Percentiles rank a stretch among this genome's conserved stretches.
phyloP scores from a whole-genome alignment of 208 protist species.

The Acanthamoeba rhysodes region DNA sequence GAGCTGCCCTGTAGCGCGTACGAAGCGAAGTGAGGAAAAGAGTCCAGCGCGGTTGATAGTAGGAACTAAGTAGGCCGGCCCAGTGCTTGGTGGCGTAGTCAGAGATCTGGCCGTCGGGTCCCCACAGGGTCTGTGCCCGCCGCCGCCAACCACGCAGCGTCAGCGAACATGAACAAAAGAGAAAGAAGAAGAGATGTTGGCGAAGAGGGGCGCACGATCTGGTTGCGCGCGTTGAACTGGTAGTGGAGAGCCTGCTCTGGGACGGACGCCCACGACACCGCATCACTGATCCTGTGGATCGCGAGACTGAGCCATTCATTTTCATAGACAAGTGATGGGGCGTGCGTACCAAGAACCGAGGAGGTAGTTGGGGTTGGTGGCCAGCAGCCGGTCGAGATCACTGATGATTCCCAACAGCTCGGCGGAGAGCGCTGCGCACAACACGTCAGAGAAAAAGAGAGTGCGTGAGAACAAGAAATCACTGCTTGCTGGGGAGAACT shows the following conservation, averaged over 20 bases:
- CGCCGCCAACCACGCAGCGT: background rate
- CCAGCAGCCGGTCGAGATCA: conserved; percentile 84
- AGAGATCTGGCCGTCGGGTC: conserved; percentile 79
- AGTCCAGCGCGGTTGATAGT: conserved; percentile 76
- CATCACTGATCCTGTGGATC: no score
- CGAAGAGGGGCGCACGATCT: conserved; percentile 68
- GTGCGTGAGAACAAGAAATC: no score
- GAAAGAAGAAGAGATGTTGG: no score
- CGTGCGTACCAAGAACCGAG: conserved; percentile 81
- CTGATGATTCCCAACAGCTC: no score
- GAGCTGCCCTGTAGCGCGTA: no score
- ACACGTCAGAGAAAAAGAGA: no score
- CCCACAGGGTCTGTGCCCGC: conserved; percentile 83
- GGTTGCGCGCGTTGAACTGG: conserved; percentile 88
- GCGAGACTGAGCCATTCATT: no score
- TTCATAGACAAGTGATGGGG: no score
- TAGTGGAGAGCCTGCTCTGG: background rate
- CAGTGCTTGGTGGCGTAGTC: conserved; percentile 87
- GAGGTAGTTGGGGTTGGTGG: conserved; percentile 82
- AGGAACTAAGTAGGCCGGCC: conserved; percentile 80
- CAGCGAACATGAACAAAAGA: background rate
- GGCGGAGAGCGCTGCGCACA: no score
- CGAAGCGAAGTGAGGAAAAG: conserved; percentile 40
- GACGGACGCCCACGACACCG: conserved; percentile 2
- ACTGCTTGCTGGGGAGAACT: no score